Base-by-base conservation (phyloP, 108 stramenopile genomes). In the Skeletonema grethae region DNA sequence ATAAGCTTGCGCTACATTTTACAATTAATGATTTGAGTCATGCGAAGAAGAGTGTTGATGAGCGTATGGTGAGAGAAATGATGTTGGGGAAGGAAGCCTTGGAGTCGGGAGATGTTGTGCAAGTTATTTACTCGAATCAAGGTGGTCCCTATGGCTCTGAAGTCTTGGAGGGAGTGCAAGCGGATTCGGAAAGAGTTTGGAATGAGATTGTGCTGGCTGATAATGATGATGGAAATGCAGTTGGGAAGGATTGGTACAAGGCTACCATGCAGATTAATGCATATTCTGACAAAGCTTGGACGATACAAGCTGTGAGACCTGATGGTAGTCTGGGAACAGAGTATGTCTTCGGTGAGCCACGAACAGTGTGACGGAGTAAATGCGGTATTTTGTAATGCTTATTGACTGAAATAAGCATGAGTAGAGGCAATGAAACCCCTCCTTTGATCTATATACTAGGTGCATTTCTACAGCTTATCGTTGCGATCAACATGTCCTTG, bases 91-190 rank as follows among this genome's bases (percentile, higher is more conserved):
- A 41, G 24, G 61, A 50, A 28, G 91, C 88, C 8, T 13, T 89
- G 29, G 62, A 77, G 15, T 67, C 65, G 11, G 85, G 69, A 31
- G 70, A 84, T 61, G 82, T 67, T n/a, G 43, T 82, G 13, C 77
- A 87, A 11, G 79, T 96, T 35, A 83, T 90, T 34, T 75, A 89
- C 30, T 88, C 90, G 65, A 96, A 96, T 80, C 73, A 68, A 7
- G 95, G 95, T 10, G 95, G 95, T 24, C 95, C 95, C 9, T 96
- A 96, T 70, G 95, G 95, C 28, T 84, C 85, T 4, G 82, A 91
- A 57, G 92, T 90, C 1, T 73, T 96, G 67, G 62, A 57, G 11
- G 86, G 81, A 24, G 90, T 96, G 7, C 91, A 92, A 69, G 56
- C 36, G 8, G 95, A 88, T 59, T 92, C 91, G 4, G 91, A 92